Percentiles rank a stretch among this genome's conserved stretches.
phyloP scores from a whole-genome alignment of 140 eudicot genomes.

The Stevia rebaudiana region DNA sequence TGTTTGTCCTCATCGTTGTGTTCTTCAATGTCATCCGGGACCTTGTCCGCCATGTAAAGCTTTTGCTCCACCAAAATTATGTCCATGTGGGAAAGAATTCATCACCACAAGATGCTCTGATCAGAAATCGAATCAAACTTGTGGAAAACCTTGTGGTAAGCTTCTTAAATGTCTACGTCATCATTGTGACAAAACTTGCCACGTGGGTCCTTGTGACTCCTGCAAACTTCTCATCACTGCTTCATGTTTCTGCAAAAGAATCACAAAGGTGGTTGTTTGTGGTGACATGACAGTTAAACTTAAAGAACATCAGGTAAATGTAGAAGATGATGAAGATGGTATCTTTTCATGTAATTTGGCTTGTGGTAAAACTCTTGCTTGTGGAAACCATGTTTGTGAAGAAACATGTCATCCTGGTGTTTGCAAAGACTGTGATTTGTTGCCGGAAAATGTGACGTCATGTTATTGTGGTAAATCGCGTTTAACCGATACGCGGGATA shows the following conservation, averaged over 20 bases:
- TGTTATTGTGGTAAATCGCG: constrained; percentile 83
- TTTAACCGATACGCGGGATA: constrained; percentile 42
- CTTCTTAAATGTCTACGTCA: constrained; percentile 74
- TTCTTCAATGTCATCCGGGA: constrained; percentile 95
- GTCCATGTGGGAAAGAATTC: constrained; percentile 86
- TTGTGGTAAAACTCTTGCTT: constrained; percentile 57
- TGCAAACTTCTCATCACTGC: constrained; percentile 61
- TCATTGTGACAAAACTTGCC: constrained; percentile 58
- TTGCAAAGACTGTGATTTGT: constrained; percentile 72
- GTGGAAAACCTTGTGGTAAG: constrained; percentile 72
- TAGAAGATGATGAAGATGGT: constrained; percentile 47
- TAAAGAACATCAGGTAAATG: too few relatives aligned
- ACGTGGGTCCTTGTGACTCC: constrained; percentile 74
- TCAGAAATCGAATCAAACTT: constrained; percentile 62
- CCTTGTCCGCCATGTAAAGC: constrained; percentile 97
- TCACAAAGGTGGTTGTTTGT: constrained; percentile 57
- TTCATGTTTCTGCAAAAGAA: constrained; percentile 79
- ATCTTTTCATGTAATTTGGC: constrained; percentile 56
- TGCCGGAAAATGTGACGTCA: constrained; percentile 55
- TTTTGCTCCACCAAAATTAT: constrained; percentile 76
- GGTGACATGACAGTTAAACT: constrained; percentile 78
- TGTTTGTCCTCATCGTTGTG: constrained; percentile 83
- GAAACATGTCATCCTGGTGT: constrained; percentile 83
- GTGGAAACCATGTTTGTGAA: constrained; percentile 77
- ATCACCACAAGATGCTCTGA: constrained; percentile 84